Base-by-base conservation (phyloP, 768 basidiomycete genomes). In the Tulasnella sp. region DNA sequence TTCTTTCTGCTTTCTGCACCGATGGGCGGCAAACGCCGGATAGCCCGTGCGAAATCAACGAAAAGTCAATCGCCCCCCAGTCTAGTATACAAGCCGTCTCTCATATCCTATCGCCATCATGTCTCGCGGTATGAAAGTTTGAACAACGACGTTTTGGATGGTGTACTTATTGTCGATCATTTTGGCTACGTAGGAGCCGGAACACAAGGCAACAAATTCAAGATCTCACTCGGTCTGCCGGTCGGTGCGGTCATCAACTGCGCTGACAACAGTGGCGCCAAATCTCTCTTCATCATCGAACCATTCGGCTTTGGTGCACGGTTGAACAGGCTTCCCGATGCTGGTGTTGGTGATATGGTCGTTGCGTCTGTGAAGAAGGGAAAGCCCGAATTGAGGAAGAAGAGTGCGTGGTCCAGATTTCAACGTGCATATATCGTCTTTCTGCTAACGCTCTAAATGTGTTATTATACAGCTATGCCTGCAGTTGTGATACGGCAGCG, bases 341-440 rank as follows among this genome's bases (percentile, higher is more conserved):
- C 88, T 64, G 86, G 86, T 79, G 88, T 90, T 61, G 89, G 90
- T 60, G 91, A 93, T 73, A 93, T 94, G 91, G 84, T 94, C 63
- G 88, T 95, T 61, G 91, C 90, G 61, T 91, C 88, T 55, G 96
- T 99, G 70, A 98, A 99, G 83, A 98, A 98, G 81, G 96, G 96
- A 73, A 98, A 99, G 79, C 96, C 96, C 34, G 96, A 99, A 76
- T 76, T 99, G 72, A 85, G 96, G 76, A 99, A 99, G 81, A 99
- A 99, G 80, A 95, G 92, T 95, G 72, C 69, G 92, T 38, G 34
- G 34, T 15, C 15, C 34, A 38, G 15, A 38, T 38, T 5, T 5
- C 5, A 38, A 38, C 15, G 34, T 47, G 42, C 26, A 51, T 27
- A 8, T 29, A 45, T 56, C 17, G 24, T 60, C 24, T 11, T 26